These are phyloP conservation scores for Knufia fluminis DNA, from an alignment of 2,329 filamentous ascomycete species.

Conservation along the genomic window DNA sequence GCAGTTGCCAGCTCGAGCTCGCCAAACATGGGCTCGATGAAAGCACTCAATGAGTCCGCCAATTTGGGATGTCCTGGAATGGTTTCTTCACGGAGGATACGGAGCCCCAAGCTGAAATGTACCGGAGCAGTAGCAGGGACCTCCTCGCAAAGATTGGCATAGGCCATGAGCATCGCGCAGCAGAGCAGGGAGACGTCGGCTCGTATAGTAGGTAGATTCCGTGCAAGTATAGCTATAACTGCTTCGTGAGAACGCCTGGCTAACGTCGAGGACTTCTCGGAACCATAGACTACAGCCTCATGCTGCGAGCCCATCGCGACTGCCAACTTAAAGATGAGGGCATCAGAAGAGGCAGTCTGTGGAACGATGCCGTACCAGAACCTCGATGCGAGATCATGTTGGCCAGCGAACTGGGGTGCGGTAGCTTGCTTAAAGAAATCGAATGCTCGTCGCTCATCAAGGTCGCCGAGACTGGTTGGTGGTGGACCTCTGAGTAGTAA, in stretches of 20 bases:
- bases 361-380: background rate
- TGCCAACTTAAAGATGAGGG: conserved; percentile 1
- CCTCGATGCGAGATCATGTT: background rate
- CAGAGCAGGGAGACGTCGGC: background rate
- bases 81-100: background rate
- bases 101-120: conserved; percentile 1
- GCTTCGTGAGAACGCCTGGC: background rate
- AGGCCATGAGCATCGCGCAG: background rate
- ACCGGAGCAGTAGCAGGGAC: conserved; percentile 1
- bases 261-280: background rate
- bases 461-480: background rate
- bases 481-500: background rate
- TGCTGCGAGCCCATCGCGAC: conserved; percentile 2
- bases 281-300: background rate
- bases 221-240: background rate
- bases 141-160: conserved; percentile 6
- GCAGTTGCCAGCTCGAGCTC: background rate
- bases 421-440: conserved; percentile 6
- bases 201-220: background rate
- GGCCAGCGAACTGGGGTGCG: background rate
- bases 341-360: background rate
- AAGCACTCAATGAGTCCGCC: background rate
- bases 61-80: background rate
- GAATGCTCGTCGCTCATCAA: background rate
- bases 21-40: background rate